Evolutionary conservation across 768 basidiomycete genomes (phyloP).

Genomic region (Kwoniella mangroviensis): DNA sequence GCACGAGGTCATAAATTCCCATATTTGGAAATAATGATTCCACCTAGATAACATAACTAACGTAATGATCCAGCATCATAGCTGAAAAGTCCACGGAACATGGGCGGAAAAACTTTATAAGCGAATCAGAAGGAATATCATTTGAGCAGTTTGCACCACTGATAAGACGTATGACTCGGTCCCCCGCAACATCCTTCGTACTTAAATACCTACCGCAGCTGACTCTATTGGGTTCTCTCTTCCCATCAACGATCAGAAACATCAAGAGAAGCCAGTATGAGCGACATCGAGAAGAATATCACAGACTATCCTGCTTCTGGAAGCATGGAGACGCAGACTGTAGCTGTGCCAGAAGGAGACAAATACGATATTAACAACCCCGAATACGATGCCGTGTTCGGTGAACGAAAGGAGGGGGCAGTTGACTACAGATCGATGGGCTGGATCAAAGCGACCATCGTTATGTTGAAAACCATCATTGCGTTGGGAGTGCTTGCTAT

Average conservation of each 20-base stretch:
- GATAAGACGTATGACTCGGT: background rate
- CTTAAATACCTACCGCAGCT: background rate
- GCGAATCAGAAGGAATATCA: background rate
- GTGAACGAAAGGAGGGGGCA: constrained; percentile 37
- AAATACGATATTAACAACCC: constrained; percentile 17
- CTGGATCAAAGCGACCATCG: constrained; percentile 46
- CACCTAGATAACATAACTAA: background rate
- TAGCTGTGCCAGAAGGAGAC: constrained; percentile 10
- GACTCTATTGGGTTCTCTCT: background rate
- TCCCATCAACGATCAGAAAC: background rate
- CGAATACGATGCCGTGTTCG: constrained; percentile 49
- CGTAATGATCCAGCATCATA: background rate
- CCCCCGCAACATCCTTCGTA: background rate
- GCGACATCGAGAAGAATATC: constrained; percentile 17
- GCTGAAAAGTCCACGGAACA: constrained; percentile 19
- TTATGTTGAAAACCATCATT: constrained; percentile 51
- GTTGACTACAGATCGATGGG: constrained; percentile 46
- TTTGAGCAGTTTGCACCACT: background rate
- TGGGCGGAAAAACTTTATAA: constrained; percentile 17
- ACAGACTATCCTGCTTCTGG: constrained; percentile 1
- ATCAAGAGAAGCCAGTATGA: background rate
- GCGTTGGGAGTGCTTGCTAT: constrained; percentile 51
- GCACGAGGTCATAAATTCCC: background rate
- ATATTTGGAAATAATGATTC: background rate
- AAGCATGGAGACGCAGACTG: constrained; percentile 9